Base-by-base conservation (phyloP, 768 basidiomycete genomes). In the Inosperma sp. region DNA sequence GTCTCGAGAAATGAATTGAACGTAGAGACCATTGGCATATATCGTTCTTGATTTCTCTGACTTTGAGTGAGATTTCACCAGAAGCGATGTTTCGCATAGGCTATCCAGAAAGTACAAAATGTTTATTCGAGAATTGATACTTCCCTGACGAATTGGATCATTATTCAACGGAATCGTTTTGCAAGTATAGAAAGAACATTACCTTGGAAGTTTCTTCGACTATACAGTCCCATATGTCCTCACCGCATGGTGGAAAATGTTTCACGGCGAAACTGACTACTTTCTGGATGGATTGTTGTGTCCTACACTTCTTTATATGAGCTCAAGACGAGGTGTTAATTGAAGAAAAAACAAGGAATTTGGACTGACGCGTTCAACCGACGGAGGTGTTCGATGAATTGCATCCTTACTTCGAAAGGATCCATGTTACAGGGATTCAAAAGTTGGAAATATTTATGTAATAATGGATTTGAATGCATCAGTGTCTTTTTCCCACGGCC, bases 171-270 rank as follows among this genome's bases (percentile, higher is more conserved):
- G 45, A 21, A 36, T 23, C 21, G 39, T 7, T 3, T 49, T 34
- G 42, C 43, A 19, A 48, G 17, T 12, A 34, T 22, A 37, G 36
- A 19, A 16, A 49, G 25, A 7, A 36, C 14, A 19, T 13, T 51
- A 86, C 93, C 78, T 93, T 94, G 64, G 88, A 83, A 56, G 86
- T 91, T 69, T 94, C 90, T 63, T 95, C 92, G 21, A 93, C 68
- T 31, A 95, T 79, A 59, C 92, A 94, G 58, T 94, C 92, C 93
- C 93, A 95, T 9, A 95, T 67, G 65, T 96, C 92, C 60, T 95
- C 92, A 5, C 89, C 92, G 49, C 91, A 93, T 50, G 79, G 79
- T 5, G 84, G 74, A 48, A 86, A 93, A 61, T 88, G 84, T 65
- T 93, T 93, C 49, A 93, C 74, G 0, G 91, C 89, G 60, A 83